Conservation (phyloP, 345 rosid genomes). For the Rubroshorea leprosula region DNA sequence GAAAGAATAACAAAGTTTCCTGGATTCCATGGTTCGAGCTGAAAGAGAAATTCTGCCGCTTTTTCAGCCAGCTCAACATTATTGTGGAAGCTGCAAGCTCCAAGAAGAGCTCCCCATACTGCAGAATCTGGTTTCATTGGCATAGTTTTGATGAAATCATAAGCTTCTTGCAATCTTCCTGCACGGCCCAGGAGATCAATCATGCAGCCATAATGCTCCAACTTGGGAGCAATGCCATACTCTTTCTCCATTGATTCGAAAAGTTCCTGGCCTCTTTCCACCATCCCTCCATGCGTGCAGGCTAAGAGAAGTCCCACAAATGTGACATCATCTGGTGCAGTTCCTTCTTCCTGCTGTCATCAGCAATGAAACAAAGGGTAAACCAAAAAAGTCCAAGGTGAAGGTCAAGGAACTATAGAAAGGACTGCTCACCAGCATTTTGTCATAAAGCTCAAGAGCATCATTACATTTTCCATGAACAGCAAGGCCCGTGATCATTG, state of each 20-base stretch:
- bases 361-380: not conserved
- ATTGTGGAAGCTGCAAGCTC: constrained; percentile 71
- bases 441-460: constrained; percentile 50
- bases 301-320: constrained; percentile 74
- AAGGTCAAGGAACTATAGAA: not conserved
- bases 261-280: constrained; percentile 39
- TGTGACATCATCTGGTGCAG: constrained; percentile 62
- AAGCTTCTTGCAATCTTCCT: constrained; percentile 62
- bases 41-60: constrained; percentile 53
- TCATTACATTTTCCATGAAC: constrained; percentile 57
- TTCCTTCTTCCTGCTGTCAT: constrained; percentile 41
- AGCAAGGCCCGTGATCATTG: constrained; percentile 76
- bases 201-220: constrained; percentile 86
- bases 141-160: constrained; percentile 52
- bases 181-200: constrained; percentile 87
- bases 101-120: constrained; percentile 74
- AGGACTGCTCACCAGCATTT: constrained; percentile 51
- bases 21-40: constrained; percentile 74
- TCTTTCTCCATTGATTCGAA: constrained; percentile 49
- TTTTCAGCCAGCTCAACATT: constrained; percentile 62
- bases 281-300: constrained; percentile 80
- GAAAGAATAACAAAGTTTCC: constrained; percentile 75
- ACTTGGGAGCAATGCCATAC: constrained; percentile 41
- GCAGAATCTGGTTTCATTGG: constrained; percentile 82
- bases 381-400: not conserved